phyloP scores from a whole-genome alignment of 2,329 filamentous ascomycete genomes.

The Pyrenophora seminiperda region DNA sequence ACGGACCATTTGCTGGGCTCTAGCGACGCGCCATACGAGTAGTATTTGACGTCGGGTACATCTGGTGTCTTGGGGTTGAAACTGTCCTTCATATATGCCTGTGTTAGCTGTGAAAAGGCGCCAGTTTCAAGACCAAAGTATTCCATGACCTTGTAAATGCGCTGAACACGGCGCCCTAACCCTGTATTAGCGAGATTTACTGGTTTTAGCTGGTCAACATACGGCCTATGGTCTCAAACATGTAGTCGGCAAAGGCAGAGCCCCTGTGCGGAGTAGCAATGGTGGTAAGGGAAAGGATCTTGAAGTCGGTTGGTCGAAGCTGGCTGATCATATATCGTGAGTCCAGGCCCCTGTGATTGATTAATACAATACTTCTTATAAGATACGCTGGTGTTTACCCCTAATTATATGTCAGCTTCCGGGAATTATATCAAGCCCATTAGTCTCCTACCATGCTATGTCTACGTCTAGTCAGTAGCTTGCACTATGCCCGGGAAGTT shows the following conservation, averaged over 20 bases:
- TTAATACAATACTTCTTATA: constrained; percentile 20
- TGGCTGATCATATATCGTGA: constrained; percentile 68
- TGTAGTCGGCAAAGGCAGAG: constrained; percentile 66
- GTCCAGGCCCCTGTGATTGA: constrained; percentile 60
- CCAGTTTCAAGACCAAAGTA: constrained; percentile 62
- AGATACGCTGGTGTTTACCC: constrained; percentile 38
- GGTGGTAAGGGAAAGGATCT: constrained; percentile 72
- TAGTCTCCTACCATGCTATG: constrained; percentile 59
- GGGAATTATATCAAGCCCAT: background rate
- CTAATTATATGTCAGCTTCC: constrained; percentile 35
- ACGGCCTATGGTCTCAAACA: constrained; percentile 64
- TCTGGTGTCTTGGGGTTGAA: constrained; percentile 67
- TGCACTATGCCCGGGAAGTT: background rate
- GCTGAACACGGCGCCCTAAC: constrained; percentile 55
- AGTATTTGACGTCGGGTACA: constrained; percentile 61
- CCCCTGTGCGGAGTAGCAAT: constrained; percentile 67
- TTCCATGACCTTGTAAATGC: constrained; percentile 61
- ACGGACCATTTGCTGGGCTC: constrained; percentile 62
- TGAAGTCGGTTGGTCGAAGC: constrained; percentile 67
- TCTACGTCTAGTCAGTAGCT: constrained; percentile 36
- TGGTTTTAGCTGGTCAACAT: constrained; percentile 33
- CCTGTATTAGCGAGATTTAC: constrained; percentile 18
- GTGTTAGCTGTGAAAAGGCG: constrained; percentile 66
- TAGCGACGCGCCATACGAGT: constrained; percentile 66
- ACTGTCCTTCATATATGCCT: constrained; percentile 60